Conservation (phyloP, 2,329 filamentous ascomycete species). For the Cryphonectria parasitica region DNA sequence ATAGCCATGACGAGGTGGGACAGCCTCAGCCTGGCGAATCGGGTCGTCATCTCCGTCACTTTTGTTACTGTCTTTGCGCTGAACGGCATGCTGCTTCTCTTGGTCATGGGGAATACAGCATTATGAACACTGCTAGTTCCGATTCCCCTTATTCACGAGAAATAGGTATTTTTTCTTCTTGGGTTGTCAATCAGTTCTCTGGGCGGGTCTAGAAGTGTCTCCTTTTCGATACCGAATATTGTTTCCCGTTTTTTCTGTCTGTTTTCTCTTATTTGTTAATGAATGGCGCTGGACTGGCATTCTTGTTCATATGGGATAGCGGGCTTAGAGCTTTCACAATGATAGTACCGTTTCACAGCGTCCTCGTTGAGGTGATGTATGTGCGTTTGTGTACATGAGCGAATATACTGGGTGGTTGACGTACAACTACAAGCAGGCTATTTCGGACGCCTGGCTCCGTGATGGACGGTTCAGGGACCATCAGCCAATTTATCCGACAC, state of each 20-base stretch:
- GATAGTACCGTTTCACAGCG: background rate
- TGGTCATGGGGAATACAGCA: slow-evolving; percentile 49
- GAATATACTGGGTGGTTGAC: background rate
- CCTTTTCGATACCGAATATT: background rate
- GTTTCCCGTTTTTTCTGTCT: background rate
- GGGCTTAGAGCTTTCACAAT: slow-evolving; percentile 1
- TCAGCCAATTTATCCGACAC: slow-evolving; percentile 25
- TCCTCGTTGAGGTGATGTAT: background rate
- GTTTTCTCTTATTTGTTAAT: background rate
- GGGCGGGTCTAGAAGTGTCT: background rate
- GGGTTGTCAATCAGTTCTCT: background rate
- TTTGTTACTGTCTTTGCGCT: slow-evolving; percentile 52
- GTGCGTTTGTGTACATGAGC: background rate
- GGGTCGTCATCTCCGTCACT: slow-evolving; percentile 47
- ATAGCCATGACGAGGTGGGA: slow-evolving; percentile 59
- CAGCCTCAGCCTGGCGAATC: slow-evolving; percentile 46
- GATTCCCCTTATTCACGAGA: background rate
- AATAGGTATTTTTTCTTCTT: background rate
- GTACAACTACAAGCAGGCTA: background rate
- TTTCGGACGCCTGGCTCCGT: slow-evolving; percentile 21
- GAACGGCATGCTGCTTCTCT: slow-evolving; percentile 56
- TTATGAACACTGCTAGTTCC: slow-evolving; percentile 9
- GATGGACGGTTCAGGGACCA: background rate
- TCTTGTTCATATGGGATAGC: background rate
- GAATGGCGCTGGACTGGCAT: background rate